Evolutionary conservation across 2,329 filamentous ascomycete species (phyloP), one percentile per base, ranked within the genome.

Genomic region (Rasamsonia emersonii): DNA sequence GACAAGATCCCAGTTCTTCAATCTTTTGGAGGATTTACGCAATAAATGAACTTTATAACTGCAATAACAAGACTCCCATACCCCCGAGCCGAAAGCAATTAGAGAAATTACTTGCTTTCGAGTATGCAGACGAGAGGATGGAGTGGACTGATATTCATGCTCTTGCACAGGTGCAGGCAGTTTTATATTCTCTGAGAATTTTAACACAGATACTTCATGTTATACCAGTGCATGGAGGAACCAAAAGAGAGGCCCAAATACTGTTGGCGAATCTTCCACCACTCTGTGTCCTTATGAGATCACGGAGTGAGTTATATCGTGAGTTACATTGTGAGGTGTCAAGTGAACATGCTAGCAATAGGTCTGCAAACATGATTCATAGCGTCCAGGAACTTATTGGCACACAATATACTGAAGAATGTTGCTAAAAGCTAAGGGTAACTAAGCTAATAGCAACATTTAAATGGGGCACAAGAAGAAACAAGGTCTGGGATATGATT

Each of bases 141-240:
- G 57, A 62, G 2, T 83, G 79, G 80, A 61, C 69, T 7, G 58
- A 70, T 11, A 54, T 81, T 25, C 79, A 85, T 44, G 62, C 80
- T 28, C 51, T 67, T 6, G 76, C 77, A 0, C 73, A 79, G 40
- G 53, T 76, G 0, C 73, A 79, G 33, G 73, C 72, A 4, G 62
- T 68, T 1, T 53, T 75, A 4, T 82, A 82, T 46, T 81, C 77
- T 1, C 47, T 82, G 1, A 66, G 75, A 25, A 71, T 81, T 61
- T 41, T 75, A 50, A 40, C 76, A 44, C 50, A 84, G 47, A 32
- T 76, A 3, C 40, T 70, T 28, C 37, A 37, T 4, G 32, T 49
- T 18, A 14, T 65, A 53, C 36, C 64, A 51, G 15, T 32, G 11
- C 21, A 21, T 13, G 31, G 33, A 24, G 33, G 36, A n/a, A 21